phyloP scores from a whole-genome alignment of 371 early-diverging fungal species.

The Dinochytrium kinnereticum region DNA sequence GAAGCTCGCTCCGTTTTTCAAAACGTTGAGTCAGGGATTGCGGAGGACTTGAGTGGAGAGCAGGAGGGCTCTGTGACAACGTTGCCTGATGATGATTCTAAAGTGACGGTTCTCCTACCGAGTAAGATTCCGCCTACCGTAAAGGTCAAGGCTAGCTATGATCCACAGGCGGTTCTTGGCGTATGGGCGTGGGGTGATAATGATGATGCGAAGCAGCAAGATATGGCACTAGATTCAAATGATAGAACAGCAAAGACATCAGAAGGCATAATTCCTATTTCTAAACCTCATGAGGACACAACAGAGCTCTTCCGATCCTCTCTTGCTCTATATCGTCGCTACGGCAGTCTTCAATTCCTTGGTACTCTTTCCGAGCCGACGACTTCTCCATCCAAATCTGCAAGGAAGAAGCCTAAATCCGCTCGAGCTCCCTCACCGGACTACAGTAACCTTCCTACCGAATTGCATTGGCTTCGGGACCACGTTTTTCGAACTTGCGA shows the following conservation, averaged over 20 bases:
- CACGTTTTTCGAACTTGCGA: neutral
- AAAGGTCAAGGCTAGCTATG: neutral
- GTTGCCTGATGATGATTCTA: neutral
- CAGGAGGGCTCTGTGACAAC: neutral
- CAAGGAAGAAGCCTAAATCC: neutral
- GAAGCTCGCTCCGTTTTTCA: neutral
- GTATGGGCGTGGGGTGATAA: constrained; percentile 45
- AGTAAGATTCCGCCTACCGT: too few species aligned
- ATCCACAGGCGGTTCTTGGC: constrained; percentile 39
- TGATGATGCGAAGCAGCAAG: constrained; percentile 17
- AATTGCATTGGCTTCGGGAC: neutral
- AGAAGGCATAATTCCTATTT: neutral
- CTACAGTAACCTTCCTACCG: neutral
- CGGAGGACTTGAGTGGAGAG: neutral
- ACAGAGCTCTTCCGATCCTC: constrained; percentile 1
- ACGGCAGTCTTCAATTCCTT: neutral
- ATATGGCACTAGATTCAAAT: constrained; percentile 35
- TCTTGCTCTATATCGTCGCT: neutral
- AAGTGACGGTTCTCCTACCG: neutral
- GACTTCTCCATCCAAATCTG: neutral
- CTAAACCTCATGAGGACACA: neutral
- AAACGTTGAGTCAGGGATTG: neutral
- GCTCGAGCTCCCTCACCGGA: neutral
- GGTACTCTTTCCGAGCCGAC: neutral
- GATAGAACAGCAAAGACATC: neutral